These are phyloP conservation scores for Fomitopsis pinicola DNA, from an alignment of 1,284 basidiomycete genomes.

Conservation along the genomic window DNA sequence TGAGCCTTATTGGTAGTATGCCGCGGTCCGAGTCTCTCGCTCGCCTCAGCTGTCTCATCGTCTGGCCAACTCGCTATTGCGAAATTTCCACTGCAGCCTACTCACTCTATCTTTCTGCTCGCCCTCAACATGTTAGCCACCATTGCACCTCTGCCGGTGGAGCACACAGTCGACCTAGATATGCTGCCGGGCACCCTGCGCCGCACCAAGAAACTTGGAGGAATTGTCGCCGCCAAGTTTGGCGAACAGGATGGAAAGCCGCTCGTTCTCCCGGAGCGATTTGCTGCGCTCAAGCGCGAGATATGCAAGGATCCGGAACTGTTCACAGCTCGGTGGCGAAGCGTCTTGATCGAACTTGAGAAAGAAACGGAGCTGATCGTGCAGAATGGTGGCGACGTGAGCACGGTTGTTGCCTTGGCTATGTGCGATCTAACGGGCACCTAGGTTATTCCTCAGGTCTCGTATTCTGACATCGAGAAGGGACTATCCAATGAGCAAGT, in stretches of 20 bases:
- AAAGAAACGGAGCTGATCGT: conserved; percentile 41
- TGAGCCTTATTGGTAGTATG: too few species aligned
- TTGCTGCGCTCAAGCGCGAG: conserved; percentile 54
- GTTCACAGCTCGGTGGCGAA: conserved; percentile 50
- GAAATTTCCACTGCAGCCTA: too few species aligned
- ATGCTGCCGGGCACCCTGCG: background rate
- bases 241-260: conserved; percentile 45
- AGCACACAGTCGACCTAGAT: too few species aligned
- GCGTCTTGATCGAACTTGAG: conserved; percentile 49
- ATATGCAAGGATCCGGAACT: conserved; percentile 40
- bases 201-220: conserved; percentile 11
- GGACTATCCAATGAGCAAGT: conserved; percentile 39
- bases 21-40: too few species aligned
- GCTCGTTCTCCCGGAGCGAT: conserved; percentile 48
- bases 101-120: too few species aligned
- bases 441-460: conserved; percentile 56
- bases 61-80: too few species aligned
- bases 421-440: too few species aligned
- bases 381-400: conserved; percentile 17
- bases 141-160: too few species aligned
- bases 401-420: conserved; percentile 3
- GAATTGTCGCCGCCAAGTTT: conserved; percentile 52
- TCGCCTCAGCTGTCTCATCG: too few species aligned
- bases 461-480: conserved; percentile 43
- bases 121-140: too few species aligned